Evolutionary conservation across 2,329 filamentous ascomycete species (phyloP).

Genomic region (Scolecobasidium constrictum): DNA sequence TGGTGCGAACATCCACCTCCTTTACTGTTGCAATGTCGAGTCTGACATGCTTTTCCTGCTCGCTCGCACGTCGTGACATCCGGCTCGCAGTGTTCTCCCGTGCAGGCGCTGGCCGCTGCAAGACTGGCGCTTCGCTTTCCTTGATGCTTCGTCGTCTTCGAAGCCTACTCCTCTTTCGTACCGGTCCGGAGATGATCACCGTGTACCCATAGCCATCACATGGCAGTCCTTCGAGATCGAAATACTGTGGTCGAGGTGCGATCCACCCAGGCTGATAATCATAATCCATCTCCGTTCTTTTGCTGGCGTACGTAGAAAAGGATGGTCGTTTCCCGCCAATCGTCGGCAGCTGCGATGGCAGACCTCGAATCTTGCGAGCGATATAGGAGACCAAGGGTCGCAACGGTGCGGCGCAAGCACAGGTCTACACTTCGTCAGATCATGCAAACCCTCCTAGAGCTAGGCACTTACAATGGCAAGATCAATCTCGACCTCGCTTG

Average conservation of each 20-base stretch:
- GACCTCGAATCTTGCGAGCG: neutral
- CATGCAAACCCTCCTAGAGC: neutral
- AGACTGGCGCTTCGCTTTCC: neutral
- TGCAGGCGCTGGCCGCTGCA: neutral
- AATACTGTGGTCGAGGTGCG: neutral
- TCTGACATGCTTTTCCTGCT: neutral
- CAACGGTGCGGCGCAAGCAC: slow-evolving; percentile 9
- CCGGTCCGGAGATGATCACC: slow-evolving; percentile 7
- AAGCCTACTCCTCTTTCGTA: neutral
- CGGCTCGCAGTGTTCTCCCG: too few species aligned
- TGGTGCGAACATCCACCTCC: neutral
- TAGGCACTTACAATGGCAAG: slow-evolving; percentile 29
- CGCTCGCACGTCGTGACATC: neutral
- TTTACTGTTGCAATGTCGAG: neutral
- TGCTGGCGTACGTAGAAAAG: neutral
- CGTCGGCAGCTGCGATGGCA: neutral
- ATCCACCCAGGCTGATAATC: neutral
- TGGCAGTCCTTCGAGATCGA: slow-evolving; percentile 9
- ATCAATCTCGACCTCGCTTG: slow-evolving; percentile 34
- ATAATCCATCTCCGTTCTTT: neutral
- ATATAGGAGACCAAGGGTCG: slow-evolving; percentile 4
- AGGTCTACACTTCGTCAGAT: slow-evolving; percentile 6
- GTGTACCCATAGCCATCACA: slow-evolving; percentile 9
- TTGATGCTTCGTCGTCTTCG: neutral
- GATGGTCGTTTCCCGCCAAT: neutral